Percentiles rank a stretch among this genome's conserved stretches.
Conservation (phyloP, 257 asterid genomes). For the Salvia hispanica region DNA sequence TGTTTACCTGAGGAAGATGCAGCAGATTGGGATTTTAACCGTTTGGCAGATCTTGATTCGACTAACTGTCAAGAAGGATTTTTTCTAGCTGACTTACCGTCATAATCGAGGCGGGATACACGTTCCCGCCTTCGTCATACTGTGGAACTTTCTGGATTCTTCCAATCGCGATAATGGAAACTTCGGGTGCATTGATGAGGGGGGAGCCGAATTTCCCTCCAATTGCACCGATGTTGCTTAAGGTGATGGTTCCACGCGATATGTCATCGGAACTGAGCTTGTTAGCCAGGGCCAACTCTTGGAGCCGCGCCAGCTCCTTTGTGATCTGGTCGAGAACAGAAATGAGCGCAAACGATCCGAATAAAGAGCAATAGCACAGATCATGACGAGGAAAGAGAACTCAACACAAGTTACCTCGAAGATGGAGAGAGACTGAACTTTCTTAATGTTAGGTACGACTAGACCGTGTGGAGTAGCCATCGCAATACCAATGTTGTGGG, state of each 20-base stretch:
- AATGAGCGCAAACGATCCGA: not conserved
- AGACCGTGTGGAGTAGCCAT: constrained; percentile 97
- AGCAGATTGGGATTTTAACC: constrained; percentile 9
- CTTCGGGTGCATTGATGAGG: constrained; percentile 82
- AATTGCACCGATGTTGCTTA: constrained; percentile 93
- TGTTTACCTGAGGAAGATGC: constrained; percentile 57
- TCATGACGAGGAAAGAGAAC: constrained; percentile 5
- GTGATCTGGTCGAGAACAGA: constrained; percentile 51
- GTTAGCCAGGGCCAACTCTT: constrained; percentile 69
- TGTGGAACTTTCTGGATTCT: constrained; percentile 78
- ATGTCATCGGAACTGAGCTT: constrained; percentile 81
- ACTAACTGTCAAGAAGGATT: not conserved
- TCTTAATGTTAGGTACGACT: constrained; percentile 92
- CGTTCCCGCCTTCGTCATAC: constrained; percentile 57
- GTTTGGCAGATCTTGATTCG: too few species aligned
- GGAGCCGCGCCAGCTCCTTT: constrained; percentile 69
- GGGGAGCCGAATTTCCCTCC: constrained; percentile 98
- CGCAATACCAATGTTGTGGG: constrained; percentile 92
- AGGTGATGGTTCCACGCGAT: constrained; percentile 81
- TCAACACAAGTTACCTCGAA: constrained; percentile 61
- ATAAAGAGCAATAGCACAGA: not conserved
- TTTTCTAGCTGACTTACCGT: constrained; percentile 52
- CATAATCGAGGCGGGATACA: constrained; percentile 72
- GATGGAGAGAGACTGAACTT: constrained; percentile 85
- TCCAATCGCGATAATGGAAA: constrained; percentile 86